A percentile compares a stretch with the other conserved stretches of the same genome.
phyloP scores from a whole-genome alignment of 2,329 filamentous ascomycete genomes.

The Stachybotrys chartarum region DNA sequence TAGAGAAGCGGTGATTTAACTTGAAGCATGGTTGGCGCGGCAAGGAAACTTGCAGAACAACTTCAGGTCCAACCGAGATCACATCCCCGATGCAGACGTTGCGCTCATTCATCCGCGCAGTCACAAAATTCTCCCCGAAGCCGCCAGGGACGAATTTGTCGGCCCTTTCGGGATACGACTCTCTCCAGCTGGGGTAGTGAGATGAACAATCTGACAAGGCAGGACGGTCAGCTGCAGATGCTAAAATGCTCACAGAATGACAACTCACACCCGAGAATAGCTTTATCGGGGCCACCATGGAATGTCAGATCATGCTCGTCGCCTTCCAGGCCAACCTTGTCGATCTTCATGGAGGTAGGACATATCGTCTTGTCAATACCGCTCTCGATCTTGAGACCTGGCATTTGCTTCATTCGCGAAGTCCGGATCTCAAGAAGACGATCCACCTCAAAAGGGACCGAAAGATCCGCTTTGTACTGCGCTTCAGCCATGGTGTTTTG shows the following conservation, averaged over 20 bases:
- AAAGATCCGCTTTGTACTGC: slow-evolving; percentile 24
- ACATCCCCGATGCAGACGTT: slow-evolving; percentile 61
- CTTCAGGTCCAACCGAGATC: slow-evolving; percentile 40
- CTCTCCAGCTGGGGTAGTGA: slow-evolving; percentile 50
- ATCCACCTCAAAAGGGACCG: slow-evolving; percentile 37
- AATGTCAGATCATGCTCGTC: slow-evolving; percentile 57
- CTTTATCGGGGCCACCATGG: slow-evolving; percentile 58
- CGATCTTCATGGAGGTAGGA: slow-evolving; percentile 36
- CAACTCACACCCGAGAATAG: slow-evolving; percentile 47
- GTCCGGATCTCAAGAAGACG: slow-evolving; percentile 49
- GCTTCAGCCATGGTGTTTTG: not conserved
- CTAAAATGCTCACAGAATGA: not conserved
- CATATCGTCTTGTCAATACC: slow-evolving; percentile 49
- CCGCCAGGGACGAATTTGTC: slow-evolving; percentile 47
- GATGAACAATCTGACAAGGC: slow-evolving; percentile 43
- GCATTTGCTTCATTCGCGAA: slow-evolving; percentile 48
- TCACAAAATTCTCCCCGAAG: slow-evolving; percentile 60
- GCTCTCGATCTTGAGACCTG: slow-evolving; percentile 40
- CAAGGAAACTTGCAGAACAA: slow-evolving; percentile 51
- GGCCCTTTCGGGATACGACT: slow-evolving; percentile 42
- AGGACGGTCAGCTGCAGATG: not conserved
- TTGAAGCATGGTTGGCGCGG: slow-evolving; percentile 62
- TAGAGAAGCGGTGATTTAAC: slow-evolving; percentile 58
- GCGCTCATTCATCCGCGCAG: slow-evolving; percentile 50
- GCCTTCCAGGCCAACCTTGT: slow-evolving; percentile 41